Percentiles rank a stretch among this genome's conserved stretches.
Conservation (phyloP, 306 rosid genomes). For the Glycine soja region DNA sequence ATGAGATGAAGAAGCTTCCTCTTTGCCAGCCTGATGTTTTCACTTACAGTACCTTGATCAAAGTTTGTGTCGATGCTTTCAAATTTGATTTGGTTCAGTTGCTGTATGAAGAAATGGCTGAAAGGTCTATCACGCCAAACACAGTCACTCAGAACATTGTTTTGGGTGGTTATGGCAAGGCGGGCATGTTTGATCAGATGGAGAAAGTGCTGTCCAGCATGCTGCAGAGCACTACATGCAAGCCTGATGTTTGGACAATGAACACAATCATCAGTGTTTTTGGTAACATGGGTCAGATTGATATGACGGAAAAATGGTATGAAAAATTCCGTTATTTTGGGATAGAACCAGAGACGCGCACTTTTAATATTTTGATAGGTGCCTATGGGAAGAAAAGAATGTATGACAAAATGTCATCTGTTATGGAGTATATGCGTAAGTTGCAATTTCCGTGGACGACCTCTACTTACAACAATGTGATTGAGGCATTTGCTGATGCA, state of each 20-base stretch:
- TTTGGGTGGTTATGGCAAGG: conserved; percentile 91
- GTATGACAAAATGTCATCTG: conserved; percentile 97
- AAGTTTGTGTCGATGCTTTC: conserved; percentile 76
- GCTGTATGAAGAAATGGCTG: conserved; percentile 79
- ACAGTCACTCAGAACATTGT: conserved; percentile 95
- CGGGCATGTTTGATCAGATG: conserved; percentile 88
- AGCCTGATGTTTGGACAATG: conserved; percentile 99
- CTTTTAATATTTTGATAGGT: conserved; percentile 88
- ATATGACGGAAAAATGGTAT: conserved; percentile 96
- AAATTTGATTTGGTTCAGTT: conserved; percentile 77
- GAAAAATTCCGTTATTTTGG: conserved; percentile 92
- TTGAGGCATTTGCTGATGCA: conserved; percentile 88
- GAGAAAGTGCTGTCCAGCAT: conserved; percentile 83
- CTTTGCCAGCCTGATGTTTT: conserved; percentile 92
- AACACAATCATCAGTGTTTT: conserved; percentile 87
- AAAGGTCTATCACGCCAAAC: conserved; percentile 68
- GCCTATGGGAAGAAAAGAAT: conserved; percentile 91
- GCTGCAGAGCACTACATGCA: conserved; percentile 81
- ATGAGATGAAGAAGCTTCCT: conserved; percentile 85
- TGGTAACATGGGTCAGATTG: conserved; percentile 88
- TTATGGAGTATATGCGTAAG: conserved; percentile 98
- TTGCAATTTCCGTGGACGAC: conserved; percentile 97
- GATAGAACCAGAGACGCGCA: conserved; percentile 95
- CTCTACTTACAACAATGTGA: conserved; percentile 91
- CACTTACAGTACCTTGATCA: conserved; percentile 84